Base-by-base conservation (phyloP, 2,329 filamentous ascomycete genomes). In the Fusarium sp. region DNA sequence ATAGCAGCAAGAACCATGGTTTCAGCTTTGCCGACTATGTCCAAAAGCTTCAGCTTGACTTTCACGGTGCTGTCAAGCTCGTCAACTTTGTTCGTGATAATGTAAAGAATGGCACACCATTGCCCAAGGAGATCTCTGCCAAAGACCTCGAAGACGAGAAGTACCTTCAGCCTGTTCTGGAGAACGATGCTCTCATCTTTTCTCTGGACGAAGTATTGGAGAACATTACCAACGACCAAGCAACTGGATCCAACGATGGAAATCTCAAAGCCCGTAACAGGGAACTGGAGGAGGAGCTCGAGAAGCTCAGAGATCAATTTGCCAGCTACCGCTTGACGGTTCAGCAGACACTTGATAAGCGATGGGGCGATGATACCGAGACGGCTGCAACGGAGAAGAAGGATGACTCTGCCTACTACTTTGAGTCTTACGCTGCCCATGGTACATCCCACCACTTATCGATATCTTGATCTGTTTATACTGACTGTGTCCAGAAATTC, bases 161-260 rank as follows among this genome's bases (percentile, higher is more conserved):
- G 73, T 97, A 91, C 79, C 86, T 99, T 66, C 93, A 93, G 79
- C 96, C 96, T 0, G 91, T 95, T 8, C 84, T 99, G 12, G 92
- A 96, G 66, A 94, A 98, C 75, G 96, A 99, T 80, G 93, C 95
- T 8, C 85, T 98, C 60, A 89, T 99, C 37, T 95, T 97, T 80
- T 93, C 90, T 63, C 86, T 99, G 25, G 96, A 97, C 72, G 96
- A 98, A 71, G 73, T 85, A 18, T 85, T 97, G 18, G 80, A 81
- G 58, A 56, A 58, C 38, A 64, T 71, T 25, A 60, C 72, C 25
- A 85, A 86, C 19, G 84, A 86, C 47, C 64, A 71, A 23, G 86
- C 88, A 15, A 83, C 86, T 42, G 82, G 86, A 33, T 76, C 82
- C 21, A 81, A 63, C 13, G 67, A 61, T 28, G 60, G 49, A 10